Base-by-base conservation (phyloP, 192 early-diverging fungal genomes). In the Helicostylum pulchrum region DNA sequence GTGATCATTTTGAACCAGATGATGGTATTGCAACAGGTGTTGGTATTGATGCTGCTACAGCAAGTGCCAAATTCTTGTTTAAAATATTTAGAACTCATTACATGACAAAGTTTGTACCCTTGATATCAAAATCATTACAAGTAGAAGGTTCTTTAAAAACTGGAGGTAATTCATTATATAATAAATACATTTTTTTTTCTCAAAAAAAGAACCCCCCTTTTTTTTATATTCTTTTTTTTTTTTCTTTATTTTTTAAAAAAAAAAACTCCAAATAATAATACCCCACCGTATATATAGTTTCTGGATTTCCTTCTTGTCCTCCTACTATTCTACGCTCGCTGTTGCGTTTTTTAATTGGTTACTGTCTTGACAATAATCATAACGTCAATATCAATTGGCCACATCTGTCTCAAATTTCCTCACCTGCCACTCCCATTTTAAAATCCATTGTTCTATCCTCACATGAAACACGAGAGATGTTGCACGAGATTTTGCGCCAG, bases 401-500 rank as follows among this genome's bases (percentile, higher is more conserved):
- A n/a, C 32, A 53, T 54, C 26, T 64, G 14, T 11, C 52, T 30
- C 64, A 67, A 15, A 66, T 65, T 32, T 77, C 82, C 14, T 85
- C 83, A 19, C 84, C 85, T 2, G 82, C 81, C 7, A 84, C 81
- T 0, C 83, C 83, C 3, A 85, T 87, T 31, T 64, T 87, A 14
- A 87, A 85, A 50, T 83, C 80, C 0, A 84, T 87, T 42, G 77
- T 87, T 4, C 68, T 79, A 19, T 75, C 76, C 1, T 75, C 77
- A 0, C 77, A 83, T 45, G 77, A 74, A 44, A 89, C 87, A 51
- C 65, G 90, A 2, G 91, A 94, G 66, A 78, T 91, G 36, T 74
- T 90, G 19, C 91, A 94, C 67, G 92, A 94, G 65, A 77, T 89
- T 46, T 57, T 93, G 2, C 70, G 86, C 49, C 92, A 94, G 69